phyloP scores from a whole-genome alignment of 371 early-diverging fungal genomes.

The Mucor piriformis region DNA sequence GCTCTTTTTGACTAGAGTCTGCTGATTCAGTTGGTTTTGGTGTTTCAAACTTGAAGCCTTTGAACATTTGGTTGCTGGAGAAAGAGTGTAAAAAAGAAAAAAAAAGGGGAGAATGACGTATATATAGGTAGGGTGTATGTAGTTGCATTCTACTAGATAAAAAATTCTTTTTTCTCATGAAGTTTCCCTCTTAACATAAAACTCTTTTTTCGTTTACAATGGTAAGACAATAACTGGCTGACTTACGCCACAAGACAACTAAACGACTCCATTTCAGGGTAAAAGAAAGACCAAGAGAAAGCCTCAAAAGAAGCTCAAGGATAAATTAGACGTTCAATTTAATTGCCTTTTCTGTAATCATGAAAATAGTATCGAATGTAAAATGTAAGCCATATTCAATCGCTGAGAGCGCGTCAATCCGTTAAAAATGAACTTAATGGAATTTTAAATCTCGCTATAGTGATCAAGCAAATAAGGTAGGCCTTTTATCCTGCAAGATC shows the following conservation, averaged over 20 bases:
- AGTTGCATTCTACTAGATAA: not conserved
- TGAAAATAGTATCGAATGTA: slow-evolving; percentile 78
- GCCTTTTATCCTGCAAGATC: slow-evolving; percentile 73
- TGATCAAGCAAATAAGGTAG: slow-evolving; percentile 58
- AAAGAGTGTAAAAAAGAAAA: not conserved
- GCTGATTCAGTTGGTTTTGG: slow-evolving; percentile 1
- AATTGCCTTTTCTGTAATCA: slow-evolving; percentile 93
- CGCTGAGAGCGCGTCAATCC: not conserved
- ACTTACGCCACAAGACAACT: not conserved
- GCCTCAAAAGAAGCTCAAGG: slow-evolving; percentile 69
- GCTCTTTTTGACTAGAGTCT: not conserved
- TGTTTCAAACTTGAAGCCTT: slow-evolving; percentile 21
- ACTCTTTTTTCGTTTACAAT: not conserved
- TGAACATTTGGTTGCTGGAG: slow-evolving; percentile 1
- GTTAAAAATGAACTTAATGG: not conserved
- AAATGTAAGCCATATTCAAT: slow-evolving; percentile 59
- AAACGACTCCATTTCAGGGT: slow-evolving; percentile 54
- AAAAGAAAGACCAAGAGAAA: slow-evolving; percentile 88
- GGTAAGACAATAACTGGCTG: not conserved
- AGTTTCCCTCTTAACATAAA: not conserved
- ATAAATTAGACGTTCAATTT: slow-evolving; percentile 79
- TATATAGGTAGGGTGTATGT: slow-evolving; percentile 1
- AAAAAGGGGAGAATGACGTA: not conserved
- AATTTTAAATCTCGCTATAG: slow-evolving; percentile 12
- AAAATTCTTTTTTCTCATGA: not conserved